Conservation (phyloP, 495 filamentous ascomycete genomes). For the Penicillium flavigenum region DNA sequence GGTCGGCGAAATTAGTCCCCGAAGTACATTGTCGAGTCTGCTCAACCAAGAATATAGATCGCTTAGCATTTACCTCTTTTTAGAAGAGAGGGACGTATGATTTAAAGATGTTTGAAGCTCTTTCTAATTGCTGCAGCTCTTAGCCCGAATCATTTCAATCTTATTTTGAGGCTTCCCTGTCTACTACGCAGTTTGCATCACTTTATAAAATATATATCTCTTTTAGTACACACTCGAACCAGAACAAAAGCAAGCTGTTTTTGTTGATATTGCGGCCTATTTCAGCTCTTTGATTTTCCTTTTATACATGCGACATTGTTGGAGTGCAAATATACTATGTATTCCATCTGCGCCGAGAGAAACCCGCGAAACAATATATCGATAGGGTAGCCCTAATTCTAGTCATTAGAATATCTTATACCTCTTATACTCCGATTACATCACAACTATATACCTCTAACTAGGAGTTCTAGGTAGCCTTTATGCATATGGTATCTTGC, state of each 20-base stretch:
- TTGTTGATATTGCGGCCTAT: background rate
- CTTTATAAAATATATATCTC: background rate
- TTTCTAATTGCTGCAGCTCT: background rate
- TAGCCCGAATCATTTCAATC: background rate
- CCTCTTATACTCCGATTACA: background rate
- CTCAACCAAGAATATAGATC: background rate
- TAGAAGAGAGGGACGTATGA: background rate
- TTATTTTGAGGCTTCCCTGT: background rate
- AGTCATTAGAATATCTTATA: background rate
- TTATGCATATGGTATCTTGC: slow-evolving; percentile 1
- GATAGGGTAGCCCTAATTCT: no score
- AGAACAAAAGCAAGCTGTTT: background rate
- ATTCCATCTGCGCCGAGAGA: background rate
- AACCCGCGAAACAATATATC: background rate
- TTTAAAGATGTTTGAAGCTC: background rate
- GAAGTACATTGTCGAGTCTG: slow-evolving; percentile 19
- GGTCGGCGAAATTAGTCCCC: slow-evolving; percentile 36
- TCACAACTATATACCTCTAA: background rate
- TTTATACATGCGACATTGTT: background rate
- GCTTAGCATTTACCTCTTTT: background rate
- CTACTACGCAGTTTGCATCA: background rate
- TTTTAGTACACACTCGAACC: background rate
- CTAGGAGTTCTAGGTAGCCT: background rate
- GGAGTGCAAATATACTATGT: background rate
- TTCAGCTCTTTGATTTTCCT: background rate